Evolutionary conservation across 805 yeast genomes (phyloP).

Genomic region (Tetrapisispora iriomotensis): DNA sequence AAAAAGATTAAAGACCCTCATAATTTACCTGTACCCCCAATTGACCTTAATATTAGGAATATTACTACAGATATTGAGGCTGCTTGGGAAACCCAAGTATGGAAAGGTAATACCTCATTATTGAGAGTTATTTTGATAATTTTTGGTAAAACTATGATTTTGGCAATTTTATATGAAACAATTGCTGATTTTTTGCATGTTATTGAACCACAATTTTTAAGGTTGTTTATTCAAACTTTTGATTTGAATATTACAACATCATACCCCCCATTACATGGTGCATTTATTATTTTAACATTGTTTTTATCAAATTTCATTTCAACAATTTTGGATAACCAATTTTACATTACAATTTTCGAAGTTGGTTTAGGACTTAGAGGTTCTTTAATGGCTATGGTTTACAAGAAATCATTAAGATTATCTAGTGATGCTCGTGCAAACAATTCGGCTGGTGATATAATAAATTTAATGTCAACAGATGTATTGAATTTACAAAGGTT

Average conservation of each 20-base stretch:
- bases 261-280: conserved; percentile 49
- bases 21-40: conserved; percentile 36
- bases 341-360: conserved; percentile 45
- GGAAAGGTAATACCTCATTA: conserved; percentile 25
- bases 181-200: conserved; percentile 33
- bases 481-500: conserved; percentile 53
- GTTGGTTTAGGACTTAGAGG: conserved; percentile 59
- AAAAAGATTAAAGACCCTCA: conserved; percentile 33
- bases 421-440: conserved; percentile 54
- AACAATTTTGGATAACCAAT: conserved; percentile 60
- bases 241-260: conserved; percentile 16
- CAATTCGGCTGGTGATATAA: conserved; percentile 66
- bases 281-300: conserved; percentile 53
- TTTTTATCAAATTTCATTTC: conserved; percentile 51
- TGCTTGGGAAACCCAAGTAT: conserved; percentile 31
- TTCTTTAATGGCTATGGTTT: conserved; percentile 56
- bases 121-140: conserved; percentile 31
- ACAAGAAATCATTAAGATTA: conserved; percentile 58
- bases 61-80: conserved; percentile 25
- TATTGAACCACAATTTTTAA: conserved; percentile 49
- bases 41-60: conserved; percentile 28
- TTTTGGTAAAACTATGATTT: conserved; percentile 30
- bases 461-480: conserved; percentile 73
- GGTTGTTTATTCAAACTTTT: conserved; percentile 40
- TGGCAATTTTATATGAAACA: conserved; percentile 32